phyloP scores from a whole-genome alignment of 257 asterid species.

The Verbena officinalis region DNA sequence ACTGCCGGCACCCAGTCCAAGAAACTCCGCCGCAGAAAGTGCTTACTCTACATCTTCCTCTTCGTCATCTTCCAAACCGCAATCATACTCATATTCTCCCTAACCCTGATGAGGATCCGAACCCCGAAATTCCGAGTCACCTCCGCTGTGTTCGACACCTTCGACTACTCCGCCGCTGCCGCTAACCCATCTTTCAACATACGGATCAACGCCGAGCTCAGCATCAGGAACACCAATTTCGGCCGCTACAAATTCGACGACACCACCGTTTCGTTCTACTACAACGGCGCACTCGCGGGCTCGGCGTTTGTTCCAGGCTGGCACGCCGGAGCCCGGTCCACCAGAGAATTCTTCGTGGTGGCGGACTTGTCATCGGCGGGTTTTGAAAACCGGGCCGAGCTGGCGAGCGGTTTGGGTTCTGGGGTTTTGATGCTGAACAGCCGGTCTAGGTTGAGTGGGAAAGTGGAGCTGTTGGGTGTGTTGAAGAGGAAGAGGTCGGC shows the following conservation, averaged over 20 bases:
- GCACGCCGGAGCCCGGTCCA: slow-evolving; percentile 31
- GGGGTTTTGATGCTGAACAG: slow-evolving; percentile 34
- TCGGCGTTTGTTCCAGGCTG: slow-evolving; percentile 20
- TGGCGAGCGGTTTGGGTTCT: slow-evolving; percentile 28
- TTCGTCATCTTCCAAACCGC: slow-evolving; percentile 34
- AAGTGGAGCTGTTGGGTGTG: slow-evolving; percentile 32
- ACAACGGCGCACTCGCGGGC: slow-evolving; percentile 32
- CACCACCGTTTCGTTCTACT: slow-evolving; percentile 32
- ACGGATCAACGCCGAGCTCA: slow-evolving; percentile 30
- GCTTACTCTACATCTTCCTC: slow-evolving; percentile 25
- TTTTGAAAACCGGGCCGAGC: slow-evolving; percentile 4
- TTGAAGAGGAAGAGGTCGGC: slow-evolving; percentile 39
- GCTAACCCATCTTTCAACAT: slow-evolving; percentile 31
- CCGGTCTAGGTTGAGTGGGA: slow-evolving; percentile 39
- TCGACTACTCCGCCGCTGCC: slow-evolving; percentile 21
- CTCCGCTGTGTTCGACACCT: slow-evolving; percentile 25
- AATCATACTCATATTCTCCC: slow-evolving; percentile 30
- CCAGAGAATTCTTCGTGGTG: slow-evolving; percentile 16
- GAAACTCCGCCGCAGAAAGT: slow-evolving; percentile 32
- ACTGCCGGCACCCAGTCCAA: no score
- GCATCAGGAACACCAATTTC: slow-evolving; percentile 39
- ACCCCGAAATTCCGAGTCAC: slow-evolving; percentile 41
- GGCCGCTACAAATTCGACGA: slow-evolving; percentile 33
- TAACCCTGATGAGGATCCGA: slow-evolving; percentile 35
- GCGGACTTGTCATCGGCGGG: slow-evolving; percentile 32